These are phyloP conservation scores for Phyllosticta capitalensis DNA, from an alignment of 2,329 filamentous ascomycete species.

Conservation along the genomic window DNA sequence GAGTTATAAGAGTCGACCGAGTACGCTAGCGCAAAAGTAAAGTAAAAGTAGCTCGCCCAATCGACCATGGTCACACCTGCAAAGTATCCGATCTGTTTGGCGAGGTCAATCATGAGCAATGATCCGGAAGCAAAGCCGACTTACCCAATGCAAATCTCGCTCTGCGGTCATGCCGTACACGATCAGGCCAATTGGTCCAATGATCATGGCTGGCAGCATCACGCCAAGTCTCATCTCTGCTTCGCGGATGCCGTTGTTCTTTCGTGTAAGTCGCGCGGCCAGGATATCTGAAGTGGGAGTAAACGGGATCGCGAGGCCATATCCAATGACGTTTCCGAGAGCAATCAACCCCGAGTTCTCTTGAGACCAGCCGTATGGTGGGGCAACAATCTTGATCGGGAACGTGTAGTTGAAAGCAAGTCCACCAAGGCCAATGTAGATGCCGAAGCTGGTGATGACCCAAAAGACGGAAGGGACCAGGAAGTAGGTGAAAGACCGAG, in stretches of 20 bases:
- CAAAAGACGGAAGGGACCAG: slow-evolving; percentile 28
- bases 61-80: slow-evolving; percentile 27
- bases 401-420: slow-evolving; percentile 32
- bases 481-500: slow-evolving; percentile 27
- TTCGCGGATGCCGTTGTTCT: neutral
- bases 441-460: slow-evolving; percentile 29
- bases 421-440: slow-evolving; percentile 30
- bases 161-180: neutral
- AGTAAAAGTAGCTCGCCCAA: slow-evolving; percentile 26
- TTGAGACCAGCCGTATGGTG: slow-evolving; percentile 24
- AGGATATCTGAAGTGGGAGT: neutral
- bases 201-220: slow-evolving; percentile 25
- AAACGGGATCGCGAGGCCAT: neutral
- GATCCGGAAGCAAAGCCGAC: neutral
- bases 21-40: slow-evolving; percentile 48
- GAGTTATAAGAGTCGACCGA: slow-evolving; percentile 50
- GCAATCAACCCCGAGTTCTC: neutral
- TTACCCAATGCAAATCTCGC: neutral
- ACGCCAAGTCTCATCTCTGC: slow-evolving; percentile 14
- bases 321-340: neutral
- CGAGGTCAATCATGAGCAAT: no score
- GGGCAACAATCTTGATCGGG: slow-evolving; percentile 24
- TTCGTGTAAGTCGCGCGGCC: neutral
- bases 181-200: slow-evolving; percentile 23
- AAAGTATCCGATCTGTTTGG: slow-evolving; percentile 27